A percentile compares a stretch with the other conserved stretches of the same genome.
Conservation (phyloP, 441 rosid species). For the Manihot esculenta region DNA sequence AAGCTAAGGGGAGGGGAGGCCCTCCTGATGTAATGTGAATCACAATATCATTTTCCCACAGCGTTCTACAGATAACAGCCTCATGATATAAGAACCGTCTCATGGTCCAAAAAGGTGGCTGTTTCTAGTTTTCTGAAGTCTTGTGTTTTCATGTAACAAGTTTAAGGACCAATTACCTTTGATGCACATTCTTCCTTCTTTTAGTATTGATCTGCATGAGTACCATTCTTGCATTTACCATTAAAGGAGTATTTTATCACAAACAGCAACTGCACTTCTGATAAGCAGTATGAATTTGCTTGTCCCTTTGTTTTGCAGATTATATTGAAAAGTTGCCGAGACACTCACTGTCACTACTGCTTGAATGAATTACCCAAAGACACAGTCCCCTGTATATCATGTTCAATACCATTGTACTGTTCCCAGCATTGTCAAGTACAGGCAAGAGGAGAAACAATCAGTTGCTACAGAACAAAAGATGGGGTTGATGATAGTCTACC, state of each 20-base stretch:
- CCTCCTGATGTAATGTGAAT: background rate
- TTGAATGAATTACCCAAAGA: conserved; percentile 72
- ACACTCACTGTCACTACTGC: conserved; percentile 85
- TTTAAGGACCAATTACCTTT: background rate
- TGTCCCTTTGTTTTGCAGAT: conserved; percentile 38
- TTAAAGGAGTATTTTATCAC: background rate
- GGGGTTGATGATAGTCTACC: conserved; percentile 28
- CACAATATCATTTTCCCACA: background rate
- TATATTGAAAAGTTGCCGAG: conserved; percentile 62
- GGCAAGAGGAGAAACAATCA: conserved; percentile 49
- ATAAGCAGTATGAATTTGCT: conserved; percentile 15
- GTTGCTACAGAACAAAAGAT: conserved; percentile 25
- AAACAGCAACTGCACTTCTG: background rate
- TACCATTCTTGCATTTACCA: background rate
- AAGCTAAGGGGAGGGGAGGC: too few species aligned
- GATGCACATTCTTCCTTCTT: background rate
- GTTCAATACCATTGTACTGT: conserved; percentile 76
- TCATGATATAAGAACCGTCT: background rate
- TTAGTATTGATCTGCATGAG: background rate
- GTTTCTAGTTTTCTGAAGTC: background rate
- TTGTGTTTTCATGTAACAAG: background rate
- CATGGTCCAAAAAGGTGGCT: background rate
- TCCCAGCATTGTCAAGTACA: conserved; percentile 62
- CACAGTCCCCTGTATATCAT: conserved; percentile 63
- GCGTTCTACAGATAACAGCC: background rate